Evolutionary conservation across 2,329 filamentous ascomycete genomes (phyloP).

Genomic region (Phialemoniopsis sp.): DNA sequence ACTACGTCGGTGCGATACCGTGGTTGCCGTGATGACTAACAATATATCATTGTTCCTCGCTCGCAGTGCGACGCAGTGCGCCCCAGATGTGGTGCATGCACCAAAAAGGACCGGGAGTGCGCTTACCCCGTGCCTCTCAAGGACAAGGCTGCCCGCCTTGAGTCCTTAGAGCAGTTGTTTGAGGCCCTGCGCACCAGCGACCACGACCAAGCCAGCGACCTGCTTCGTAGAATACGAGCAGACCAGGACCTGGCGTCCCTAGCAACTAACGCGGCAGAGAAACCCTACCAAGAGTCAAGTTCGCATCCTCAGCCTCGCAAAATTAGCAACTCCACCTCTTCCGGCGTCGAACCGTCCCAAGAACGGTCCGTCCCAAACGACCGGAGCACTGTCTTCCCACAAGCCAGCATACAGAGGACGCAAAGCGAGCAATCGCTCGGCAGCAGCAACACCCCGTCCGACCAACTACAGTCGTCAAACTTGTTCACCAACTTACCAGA

Average conservation of each 20-base stretch:
- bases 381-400: too few species aligned
- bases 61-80: constrained; percentile 24
- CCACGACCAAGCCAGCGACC: constrained; percentile 14
- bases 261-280: too few species aligned
- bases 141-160: constrained; percentile 20
- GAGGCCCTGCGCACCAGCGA: constrained; percentile 13
- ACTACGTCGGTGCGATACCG: too few species aligned
- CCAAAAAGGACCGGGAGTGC: constrained; percentile 17
- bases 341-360: too few species aligned
- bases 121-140: constrained; percentile 23
- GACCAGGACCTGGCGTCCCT: constrained; percentile 6
- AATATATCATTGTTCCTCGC: too few species aligned
- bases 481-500: too few species aligned
- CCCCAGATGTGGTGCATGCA: constrained; percentile 21
- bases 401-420: background rate
- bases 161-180: constrained; percentile 20
- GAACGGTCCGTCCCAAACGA: too few species aligned
- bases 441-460: constrained; percentile 1
- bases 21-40: too few species aligned
- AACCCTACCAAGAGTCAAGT: too few species aligned
- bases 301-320: too few species aligned
- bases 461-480: constrained; percentile 3
- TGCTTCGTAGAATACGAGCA: constrained; percentile 18
- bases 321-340: too few species aligned
- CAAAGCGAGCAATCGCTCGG: constrained; percentile 1